These are phyloP conservation scores for Rhizopus microsporus DNA, from an alignment of 371 early-diverging fungal genomes.

Conservation along the genomic window DNA sequence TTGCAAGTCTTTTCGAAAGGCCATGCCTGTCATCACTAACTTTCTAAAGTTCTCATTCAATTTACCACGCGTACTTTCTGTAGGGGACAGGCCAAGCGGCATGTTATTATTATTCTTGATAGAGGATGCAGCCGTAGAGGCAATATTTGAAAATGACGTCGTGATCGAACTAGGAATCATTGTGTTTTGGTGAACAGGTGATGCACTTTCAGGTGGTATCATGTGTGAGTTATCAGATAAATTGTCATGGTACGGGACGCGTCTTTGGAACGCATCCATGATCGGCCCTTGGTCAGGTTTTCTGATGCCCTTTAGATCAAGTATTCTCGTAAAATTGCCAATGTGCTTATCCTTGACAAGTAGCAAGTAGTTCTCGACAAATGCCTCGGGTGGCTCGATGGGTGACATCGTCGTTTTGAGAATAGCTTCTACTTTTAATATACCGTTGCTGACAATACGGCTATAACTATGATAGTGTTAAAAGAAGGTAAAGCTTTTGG, in stretches of 20 bases:
- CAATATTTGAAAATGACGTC: conserved; percentile 46
- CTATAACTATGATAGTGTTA: conserved; percentile 54
- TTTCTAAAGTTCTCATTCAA: conserved; percentile 56
- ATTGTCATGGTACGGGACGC: conserved; percentile 23
- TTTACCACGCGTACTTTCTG: conserved; percentile 33
- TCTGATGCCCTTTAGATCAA: conserved; percentile 83
- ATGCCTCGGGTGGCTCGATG: conserved; percentile 78
- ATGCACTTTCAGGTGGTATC: conserved; percentile 22
- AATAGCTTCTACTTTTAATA: conserved; percentile 80
- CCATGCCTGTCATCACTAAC: conserved; percentile 56
- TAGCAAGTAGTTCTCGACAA: conserved; percentile 86
- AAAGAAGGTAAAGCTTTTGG: background rate
- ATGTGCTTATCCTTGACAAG: conserved; percentile 74
- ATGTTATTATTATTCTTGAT: conserved; percentile 26
- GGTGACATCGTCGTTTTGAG: conserved; percentile 91
- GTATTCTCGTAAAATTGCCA: conserved; percentile 69
- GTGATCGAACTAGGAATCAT: conserved; percentile 37
- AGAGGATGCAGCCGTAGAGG: conserved; percentile 44
- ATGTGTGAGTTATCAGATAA: conserved; percentile 41
- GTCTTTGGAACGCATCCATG: conserved; percentile 57
- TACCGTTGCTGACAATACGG: conserved; percentile 79
- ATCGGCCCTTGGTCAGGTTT: conserved; percentile 57
- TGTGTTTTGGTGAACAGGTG: background rate
- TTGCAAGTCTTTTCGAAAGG: conserved; percentile 52
- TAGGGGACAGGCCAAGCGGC: conserved; percentile 11